A percentile compares a stretch with the other conserved stretches of the same genome.
Conservation (phyloP, 306 rosid genomes). For the Lupinus albus region DNA sequence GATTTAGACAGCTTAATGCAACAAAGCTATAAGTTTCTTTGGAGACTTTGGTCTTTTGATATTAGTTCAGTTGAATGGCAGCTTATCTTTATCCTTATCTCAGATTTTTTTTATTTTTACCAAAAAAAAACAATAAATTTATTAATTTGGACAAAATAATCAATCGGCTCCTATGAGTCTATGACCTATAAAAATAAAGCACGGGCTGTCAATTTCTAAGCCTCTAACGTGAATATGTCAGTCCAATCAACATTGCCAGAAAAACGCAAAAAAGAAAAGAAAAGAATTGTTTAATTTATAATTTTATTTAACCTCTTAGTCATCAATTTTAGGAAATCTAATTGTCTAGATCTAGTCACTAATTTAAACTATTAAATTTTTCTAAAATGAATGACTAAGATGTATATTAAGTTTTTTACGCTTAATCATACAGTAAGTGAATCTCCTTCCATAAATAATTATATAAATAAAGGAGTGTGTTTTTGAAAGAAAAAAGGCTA, state of each 20-base stretch:
- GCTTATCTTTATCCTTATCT: slow-evolving; percentile 1
- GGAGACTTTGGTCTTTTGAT: not conserved
- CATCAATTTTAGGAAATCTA: too few relatives aligned
- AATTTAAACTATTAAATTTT: too few relatives aligned
- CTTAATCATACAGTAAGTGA: too few relatives aligned
- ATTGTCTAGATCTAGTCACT: too few relatives aligned
- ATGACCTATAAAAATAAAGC: not conserved
- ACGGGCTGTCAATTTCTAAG: not conserved
- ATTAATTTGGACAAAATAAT: not conserved
- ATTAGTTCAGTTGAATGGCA: slow-evolving; percentile 14
- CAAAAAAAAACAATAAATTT: not conserved
- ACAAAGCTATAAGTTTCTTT: slow-evolving; percentile 8
- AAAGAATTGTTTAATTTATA: too few relatives aligned
- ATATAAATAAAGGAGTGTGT: not conserved
- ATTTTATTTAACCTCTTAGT: too few relatives aligned
- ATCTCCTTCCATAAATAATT: too few relatives aligned
- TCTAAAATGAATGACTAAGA: too few relatives aligned
- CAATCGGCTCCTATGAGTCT: not conserved
- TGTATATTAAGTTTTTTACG: too few relatives aligned
- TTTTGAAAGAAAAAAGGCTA: slow-evolving; percentile 8
- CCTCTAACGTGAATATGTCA: slow-evolving; percentile 1
- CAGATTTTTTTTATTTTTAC: not conserved
- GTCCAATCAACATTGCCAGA: slow-evolving; percentile 25
- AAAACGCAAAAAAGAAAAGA: not conserved
- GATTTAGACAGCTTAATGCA: slow-evolving; percentile 43